Base-by-base conservation (phyloP, 2,329 filamentous ascomycete genomes). In the Aureobasidium melanogenum region DNA sequence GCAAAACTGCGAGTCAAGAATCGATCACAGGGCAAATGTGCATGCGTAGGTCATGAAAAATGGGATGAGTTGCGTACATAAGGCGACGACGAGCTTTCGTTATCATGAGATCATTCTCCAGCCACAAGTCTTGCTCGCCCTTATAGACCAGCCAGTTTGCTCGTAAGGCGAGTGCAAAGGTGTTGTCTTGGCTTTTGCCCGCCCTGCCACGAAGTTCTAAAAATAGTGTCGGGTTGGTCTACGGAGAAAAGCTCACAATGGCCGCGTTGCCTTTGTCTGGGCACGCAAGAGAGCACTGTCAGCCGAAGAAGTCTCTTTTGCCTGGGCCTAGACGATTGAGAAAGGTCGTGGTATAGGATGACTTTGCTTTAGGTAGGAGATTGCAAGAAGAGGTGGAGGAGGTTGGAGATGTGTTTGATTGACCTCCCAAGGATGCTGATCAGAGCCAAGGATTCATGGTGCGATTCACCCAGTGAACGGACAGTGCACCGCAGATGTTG, bases 241-340 rank as follows among this genome's bases (percentile, higher is more conserved):
- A 17, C 47, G 48, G 30, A 24, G 7, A 38, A 38, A 51, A 51
- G 30, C n/a, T 22, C n/a, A 51, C 30, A 47, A 51, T 32, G 48
- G 48, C 48, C 48, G 48, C 48, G 48, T 51, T 51, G 48, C 48
- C 48, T 28, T 17, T 36, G 48, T 51, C 48, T 51, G 48, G 48
- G 48, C 48, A 38, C 26, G 24, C 15, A 17, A 26, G 46, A 34
- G 10, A 5, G 32, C 17, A 50, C 17, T 34, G 7, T 10, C 8
- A 14, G 30, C n/a, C 9, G 1, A 6, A 6, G 19, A 32, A 17
- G 3, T 32, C n/a, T 50, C 10, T 32, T 30, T 19, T 22, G 47
- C 47, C 32, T 19, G 30, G 5, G 6, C 9, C 5, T 17, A 15
- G 12, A 51, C 38, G 32, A 10, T 38, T 26, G 5, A 34, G 47